Conservation (phyloP, 805 yeast genomes). For the Trichomonascus vanleenenianus region DNA sequence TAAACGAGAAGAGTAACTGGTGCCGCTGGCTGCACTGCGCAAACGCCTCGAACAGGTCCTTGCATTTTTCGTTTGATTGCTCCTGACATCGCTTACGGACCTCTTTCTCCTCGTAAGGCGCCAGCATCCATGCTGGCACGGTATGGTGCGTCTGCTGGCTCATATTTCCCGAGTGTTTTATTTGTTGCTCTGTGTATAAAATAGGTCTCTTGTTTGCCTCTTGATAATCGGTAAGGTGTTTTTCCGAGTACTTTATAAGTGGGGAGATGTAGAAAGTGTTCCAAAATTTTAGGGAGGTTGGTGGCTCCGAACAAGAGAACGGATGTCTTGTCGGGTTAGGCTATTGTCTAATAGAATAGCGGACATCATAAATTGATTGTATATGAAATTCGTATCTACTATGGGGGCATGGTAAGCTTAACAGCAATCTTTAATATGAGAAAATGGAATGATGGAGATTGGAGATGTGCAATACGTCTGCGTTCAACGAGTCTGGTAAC, state of each 20-base stretch:
- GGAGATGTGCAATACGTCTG: too few relatives aligned
- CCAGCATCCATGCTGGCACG: conserved; percentile 31
- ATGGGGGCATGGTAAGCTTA: too few relatives aligned
- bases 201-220: too few relatives aligned
- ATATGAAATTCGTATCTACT: too few relatives aligned
- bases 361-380: too few relatives aligned
- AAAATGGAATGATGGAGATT: too few relatives aligned
- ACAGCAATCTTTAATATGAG: too few relatives aligned
- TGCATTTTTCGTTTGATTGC: conserved; percentile 27
- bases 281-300: background rate
- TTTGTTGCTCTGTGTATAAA: background rate
- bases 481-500: too few relatives aligned
- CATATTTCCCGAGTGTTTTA: background rate
- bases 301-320: background rate
- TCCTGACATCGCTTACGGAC: conserved; percentile 27
- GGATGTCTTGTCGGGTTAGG: too few relatives aligned
- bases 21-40: conserved; percentile 28
- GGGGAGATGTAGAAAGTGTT: background rate
- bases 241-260: background rate
- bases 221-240: background rate
- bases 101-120: conserved; percentile 32
- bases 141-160: background rate
- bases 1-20: conserved; percentile 30
- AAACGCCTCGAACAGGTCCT: conserved; percentile 23
- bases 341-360: too few relatives aligned